A percentile compares a stretch with the other conserved stretches of the same genome.
Evolutionary conservation across 2,329 filamentous ascomycete genomes (phyloP).

Genomic region (Pestalotiopsis sp.): DNA sequence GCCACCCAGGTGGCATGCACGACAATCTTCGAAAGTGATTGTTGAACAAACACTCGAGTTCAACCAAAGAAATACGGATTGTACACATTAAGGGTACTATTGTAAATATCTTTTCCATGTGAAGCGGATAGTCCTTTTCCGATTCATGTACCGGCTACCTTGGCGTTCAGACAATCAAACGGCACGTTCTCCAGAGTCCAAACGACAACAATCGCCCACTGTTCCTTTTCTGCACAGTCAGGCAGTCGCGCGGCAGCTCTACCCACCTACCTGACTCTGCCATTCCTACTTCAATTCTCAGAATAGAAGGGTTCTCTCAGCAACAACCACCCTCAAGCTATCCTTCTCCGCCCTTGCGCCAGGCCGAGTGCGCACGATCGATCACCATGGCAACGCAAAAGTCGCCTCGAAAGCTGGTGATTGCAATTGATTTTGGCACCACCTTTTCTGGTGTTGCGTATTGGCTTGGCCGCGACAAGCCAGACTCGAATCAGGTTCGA

Average conservation of each 20-base stretch:
- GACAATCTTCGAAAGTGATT: too few species aligned
- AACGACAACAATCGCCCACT: not conserved
- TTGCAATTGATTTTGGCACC: slow-evolving; percentile 1
- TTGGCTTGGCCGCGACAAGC: not conserved
- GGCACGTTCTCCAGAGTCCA: not conserved
- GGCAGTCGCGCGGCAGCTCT: not conserved
- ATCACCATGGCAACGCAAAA: not conserved
- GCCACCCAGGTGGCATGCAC: too few species aligned
- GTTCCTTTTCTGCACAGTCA: not conserved
- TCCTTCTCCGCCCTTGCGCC: not conserved
- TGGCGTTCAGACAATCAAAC: too few species aligned
- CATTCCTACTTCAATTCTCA: not conserved
- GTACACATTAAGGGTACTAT: too few species aligned
- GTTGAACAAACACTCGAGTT: too few species aligned
- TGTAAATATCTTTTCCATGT: too few species aligned
- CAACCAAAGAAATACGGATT: too few species aligned
- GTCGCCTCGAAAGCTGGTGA: not conserved
- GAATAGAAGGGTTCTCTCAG: too few species aligned
- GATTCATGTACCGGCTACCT: too few species aligned
- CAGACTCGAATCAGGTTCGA: not conserved
- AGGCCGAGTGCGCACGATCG: not conserved
- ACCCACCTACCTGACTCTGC: not conserved
- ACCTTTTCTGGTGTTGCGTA: not conserved
- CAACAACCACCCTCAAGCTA: too few species aligned
- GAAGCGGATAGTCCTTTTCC: too few species aligned